Conservation (phyloP, 129 eudicot species). For the Lactuca saligna region DNA sequence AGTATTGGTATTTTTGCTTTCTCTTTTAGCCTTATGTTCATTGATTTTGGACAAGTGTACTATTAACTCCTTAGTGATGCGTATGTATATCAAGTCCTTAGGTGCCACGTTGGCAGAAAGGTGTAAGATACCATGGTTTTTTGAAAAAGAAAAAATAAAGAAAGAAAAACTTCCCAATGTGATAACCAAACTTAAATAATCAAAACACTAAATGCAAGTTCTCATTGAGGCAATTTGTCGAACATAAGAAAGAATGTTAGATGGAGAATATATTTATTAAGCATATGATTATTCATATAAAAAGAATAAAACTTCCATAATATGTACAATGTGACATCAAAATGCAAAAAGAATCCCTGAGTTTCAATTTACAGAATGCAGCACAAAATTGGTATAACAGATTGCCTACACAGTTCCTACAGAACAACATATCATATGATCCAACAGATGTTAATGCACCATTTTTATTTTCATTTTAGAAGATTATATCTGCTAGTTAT, state of each 20-base stretch:
- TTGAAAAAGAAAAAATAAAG: not conserved
- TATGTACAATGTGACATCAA: not conserved
- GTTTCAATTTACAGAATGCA: not conserved
- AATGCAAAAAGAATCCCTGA: constrained; percentile 4
- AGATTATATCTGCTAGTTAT: constrained; percentile 4
- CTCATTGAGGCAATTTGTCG: constrained; percentile 8
- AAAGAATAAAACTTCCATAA: not conserved
- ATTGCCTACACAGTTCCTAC: not conserved
- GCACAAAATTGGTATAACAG: not conserved
- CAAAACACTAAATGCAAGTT: constrained; percentile 16
- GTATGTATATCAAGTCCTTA: not conserved
- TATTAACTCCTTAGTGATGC: not conserved
- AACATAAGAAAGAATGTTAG: not conserved
- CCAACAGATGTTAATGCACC: constrained; percentile 6
- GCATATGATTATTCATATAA: not conserved
- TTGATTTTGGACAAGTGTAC: constrained; percentile 6
- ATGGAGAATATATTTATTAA: constrained; percentile 4
- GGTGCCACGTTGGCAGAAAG: not conserved
- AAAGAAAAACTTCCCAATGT: not conserved
- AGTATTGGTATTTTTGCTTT: not conserved
- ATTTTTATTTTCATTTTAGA: not conserved
- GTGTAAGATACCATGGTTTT: not conserved
- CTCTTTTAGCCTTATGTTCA: constrained; percentile 15
- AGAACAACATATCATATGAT: not conserved
- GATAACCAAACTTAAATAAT: not conserved